phyloP scores from a whole-genome alignment of 345 rosid genomes.

The Camelina laxa region DNA sequence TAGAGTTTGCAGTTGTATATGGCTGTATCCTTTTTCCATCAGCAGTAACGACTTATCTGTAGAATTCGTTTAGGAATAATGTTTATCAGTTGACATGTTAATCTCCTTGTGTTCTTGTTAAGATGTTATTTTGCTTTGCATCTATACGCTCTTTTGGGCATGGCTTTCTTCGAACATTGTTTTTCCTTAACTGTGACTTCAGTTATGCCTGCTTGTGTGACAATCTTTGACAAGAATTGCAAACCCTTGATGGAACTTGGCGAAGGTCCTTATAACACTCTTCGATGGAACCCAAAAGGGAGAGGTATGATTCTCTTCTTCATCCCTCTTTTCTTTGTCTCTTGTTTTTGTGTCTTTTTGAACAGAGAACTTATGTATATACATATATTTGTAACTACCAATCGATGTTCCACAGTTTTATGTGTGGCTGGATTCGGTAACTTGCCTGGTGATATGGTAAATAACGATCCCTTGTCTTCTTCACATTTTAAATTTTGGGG shows the following conservation, averaged over 20 bases:
- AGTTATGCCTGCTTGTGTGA: constrained; percentile 96
- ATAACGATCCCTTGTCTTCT: constrained; percentile 19
- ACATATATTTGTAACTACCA: constrained; percentile 49
- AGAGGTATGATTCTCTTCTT: constrained; percentile 65
- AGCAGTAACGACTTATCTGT: constrained; percentile 8
- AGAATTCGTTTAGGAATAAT: not conserved
- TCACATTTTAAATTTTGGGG: not conserved
- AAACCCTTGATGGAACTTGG: constrained; percentile 85
- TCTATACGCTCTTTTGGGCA: not conserved
- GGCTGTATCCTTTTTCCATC: constrained; percentile 84
- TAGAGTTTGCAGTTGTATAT: constrained; percentile 93
- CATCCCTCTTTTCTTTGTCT: not conserved
- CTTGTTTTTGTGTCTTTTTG: not conserved
- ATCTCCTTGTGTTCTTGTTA: constrained; percentile 8
- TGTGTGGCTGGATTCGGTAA: constrained; percentile 98
- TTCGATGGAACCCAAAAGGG: constrained; percentile 96
- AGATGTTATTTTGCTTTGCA: constrained; percentile 4
- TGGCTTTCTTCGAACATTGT: constrained; percentile 25
- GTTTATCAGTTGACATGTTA: not conserved
- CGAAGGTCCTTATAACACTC: constrained; percentile 83
- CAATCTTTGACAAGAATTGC: constrained; percentile 89
- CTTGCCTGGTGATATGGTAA: constrained; percentile 98
- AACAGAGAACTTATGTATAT: not conserved
- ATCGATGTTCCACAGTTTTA: constrained; percentile 56
- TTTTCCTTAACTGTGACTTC: constrained; percentile 54